Conservation (phyloP, 1,284 basidiomycete species). For the Kalmanozyma brasiliensis region DNA sequence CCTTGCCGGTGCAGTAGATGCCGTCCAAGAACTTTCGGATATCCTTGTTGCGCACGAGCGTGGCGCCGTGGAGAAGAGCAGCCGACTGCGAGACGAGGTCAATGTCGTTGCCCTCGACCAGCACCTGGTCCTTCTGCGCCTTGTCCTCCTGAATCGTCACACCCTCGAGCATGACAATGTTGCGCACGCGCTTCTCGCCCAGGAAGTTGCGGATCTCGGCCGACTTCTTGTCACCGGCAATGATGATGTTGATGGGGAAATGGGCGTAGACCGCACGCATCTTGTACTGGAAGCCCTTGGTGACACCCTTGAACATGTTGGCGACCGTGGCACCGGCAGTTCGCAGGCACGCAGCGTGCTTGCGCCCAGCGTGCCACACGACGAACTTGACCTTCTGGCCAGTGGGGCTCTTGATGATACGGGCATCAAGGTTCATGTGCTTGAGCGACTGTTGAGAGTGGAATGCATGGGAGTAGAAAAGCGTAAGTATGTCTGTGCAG, state of each 20-base stretch:
- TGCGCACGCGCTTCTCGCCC: constrained; percentile 89
- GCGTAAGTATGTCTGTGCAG: constrained; percentile 15
- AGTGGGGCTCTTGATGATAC: constrained; percentile 70
- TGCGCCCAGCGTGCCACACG: constrained; percentile 97
- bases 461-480: constrained; percentile 69
- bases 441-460: constrained; percentile 62
- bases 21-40: constrained; percentile 71
- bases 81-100: constrained; percentile 67
- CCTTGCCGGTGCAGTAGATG: constrained; percentile 91
- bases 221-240: constrained; percentile 80
- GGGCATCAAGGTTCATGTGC: constrained; percentile 68
- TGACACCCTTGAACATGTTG: constrained; percentile 89
- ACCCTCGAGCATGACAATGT: constrained; percentile 91
- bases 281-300: constrained; percentile 99
- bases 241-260: constrained; percentile 99
- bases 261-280: constrained; percentile 89
- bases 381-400: constrained; percentile 84
- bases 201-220: constrained; percentile 99
- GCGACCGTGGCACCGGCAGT: constrained; percentile 93
- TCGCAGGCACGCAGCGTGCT: constrained; percentile 97
- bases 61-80: constrained; percentile 66
- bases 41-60: constrained; percentile 70
- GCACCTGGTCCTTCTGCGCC: constrained; percentile 83
- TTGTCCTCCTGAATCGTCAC: constrained; percentile 89
- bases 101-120: constrained; percentile 72